phyloP scores from a whole-genome alignment of 2,329 filamentous ascomycete species.

The Pseudogymnoascus sp. region DNA sequence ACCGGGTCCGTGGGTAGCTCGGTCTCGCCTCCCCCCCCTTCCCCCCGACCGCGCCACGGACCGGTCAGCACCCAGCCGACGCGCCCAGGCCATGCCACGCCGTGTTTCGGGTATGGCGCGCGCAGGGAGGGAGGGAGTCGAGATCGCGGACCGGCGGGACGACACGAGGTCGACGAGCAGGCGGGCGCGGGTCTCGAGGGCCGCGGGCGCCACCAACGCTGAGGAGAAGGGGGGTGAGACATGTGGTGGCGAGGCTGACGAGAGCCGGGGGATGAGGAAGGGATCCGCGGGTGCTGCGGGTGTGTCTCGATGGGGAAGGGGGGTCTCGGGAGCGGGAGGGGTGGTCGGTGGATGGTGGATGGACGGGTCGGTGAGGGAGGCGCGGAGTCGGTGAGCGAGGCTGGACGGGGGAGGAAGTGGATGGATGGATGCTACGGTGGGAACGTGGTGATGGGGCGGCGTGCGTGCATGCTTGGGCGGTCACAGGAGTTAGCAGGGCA shows the following conservation, averaged over 20 bases:
- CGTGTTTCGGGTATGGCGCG: not conserved
- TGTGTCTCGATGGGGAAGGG: not conserved
- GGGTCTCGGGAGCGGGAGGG: not conserved
- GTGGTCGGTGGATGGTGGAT: no score
- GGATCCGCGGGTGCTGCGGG: not conserved
- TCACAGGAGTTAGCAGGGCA: not conserved
- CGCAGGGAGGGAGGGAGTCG: not conserved
- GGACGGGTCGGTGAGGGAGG: no score
- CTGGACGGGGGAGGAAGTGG: not conserved
- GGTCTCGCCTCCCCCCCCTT: not conserved
- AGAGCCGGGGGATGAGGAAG: not conserved
- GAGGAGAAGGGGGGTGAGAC: not conserved
- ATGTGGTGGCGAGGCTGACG: not conserved
- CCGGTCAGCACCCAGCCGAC: not conserved
- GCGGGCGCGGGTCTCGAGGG: not conserved
- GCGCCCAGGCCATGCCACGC: not conserved
- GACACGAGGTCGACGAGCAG: not conserved
- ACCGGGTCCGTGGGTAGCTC: not conserved
- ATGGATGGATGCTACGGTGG: not conserved
- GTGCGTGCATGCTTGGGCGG: slow-evolving; percentile 1
- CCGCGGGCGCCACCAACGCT: not conserved
- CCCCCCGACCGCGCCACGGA: not conserved
- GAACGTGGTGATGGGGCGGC: not conserved
- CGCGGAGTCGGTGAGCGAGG: not conserved
- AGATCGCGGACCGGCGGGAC: not conserved